phyloP scores from a whole-genome alignment of 495 filamentous ascomycete genomes.

The Filosporella fistucella region DNA sequence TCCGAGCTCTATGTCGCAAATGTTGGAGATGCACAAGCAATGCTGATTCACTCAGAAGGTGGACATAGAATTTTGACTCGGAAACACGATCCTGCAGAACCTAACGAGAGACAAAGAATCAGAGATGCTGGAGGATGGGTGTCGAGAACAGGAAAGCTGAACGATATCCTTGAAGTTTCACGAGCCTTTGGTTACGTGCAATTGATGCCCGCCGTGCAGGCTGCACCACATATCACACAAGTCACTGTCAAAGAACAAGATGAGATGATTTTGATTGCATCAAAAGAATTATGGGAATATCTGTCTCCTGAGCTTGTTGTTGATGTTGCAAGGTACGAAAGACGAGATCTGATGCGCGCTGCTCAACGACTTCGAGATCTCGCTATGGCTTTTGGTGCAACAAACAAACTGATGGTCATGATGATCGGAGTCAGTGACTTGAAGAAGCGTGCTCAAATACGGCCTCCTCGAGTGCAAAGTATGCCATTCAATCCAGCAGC shows the following conservation, averaged over 20 bases:
- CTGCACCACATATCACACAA: slow-evolving; percentile 79
- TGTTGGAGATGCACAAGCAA: slow-evolving; percentile 89
- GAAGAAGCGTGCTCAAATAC: slow-evolving; percentile 71
- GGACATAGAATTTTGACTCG: slow-evolving; percentile 73
- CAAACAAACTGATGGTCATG: slow-evolving; percentile 97
- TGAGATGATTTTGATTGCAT: slow-evolving; percentile 89
- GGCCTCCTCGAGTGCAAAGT: slow-evolving; percentile 58
- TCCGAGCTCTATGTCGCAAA: slow-evolving; percentile 94
- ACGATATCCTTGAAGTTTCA: slow-evolving; percentile 86
- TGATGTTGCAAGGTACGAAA: slow-evolving; percentile 82
- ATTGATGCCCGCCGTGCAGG: slow-evolving; percentile 88
- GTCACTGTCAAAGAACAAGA: slow-evolving; percentile 81
- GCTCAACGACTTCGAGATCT: slow-evolving; percentile 92
- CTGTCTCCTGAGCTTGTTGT: slow-evolving; percentile 82
- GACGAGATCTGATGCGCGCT: slow-evolving; percentile 88
- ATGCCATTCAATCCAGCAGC: slow-evolving; percentile 76
- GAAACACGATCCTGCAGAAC: slow-evolving; percentile 88
- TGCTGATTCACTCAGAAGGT: slow-evolving; percentile 86
- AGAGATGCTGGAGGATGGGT: slow-evolving; percentile 94
- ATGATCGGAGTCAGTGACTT: slow-evolving; percentile 88
- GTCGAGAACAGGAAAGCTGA: slow-evolving; percentile 87
- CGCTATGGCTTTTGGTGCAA: slow-evolving; percentile 90
- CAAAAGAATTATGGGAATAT: slow-evolving; percentile 91
- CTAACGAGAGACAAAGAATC: slow-evolving; percentile 79
- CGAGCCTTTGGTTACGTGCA: slow-evolving; percentile 93